Percentiles rank a stretch among this genome's conserved stretches.
Evolutionary conservation across 1,139 yeast genomes (phyloP).

Genomic region (Saccharomyces pastorianus): DNA sequence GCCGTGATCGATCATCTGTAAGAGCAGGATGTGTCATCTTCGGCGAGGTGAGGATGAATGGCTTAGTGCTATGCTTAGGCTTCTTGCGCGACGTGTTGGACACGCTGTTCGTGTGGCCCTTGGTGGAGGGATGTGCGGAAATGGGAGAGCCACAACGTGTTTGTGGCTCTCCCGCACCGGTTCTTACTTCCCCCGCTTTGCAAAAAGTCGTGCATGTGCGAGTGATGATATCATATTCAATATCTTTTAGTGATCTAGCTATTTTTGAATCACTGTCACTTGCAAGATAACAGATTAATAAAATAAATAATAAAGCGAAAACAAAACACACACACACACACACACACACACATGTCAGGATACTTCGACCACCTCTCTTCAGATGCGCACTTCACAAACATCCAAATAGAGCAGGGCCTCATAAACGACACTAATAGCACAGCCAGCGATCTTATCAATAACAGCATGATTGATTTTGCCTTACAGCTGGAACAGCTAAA

Average conservation of each 20-base stretch:
- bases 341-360: not conserved
- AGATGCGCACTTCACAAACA: not conserved
- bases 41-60: not conserved
- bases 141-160: not conserved
- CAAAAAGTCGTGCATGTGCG: not conserved
- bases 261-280: not conserved
- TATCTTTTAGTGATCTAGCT: not conserved
- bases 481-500: not conserved
- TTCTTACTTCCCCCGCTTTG: not conserved
- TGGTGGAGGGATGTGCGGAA: not conserved
- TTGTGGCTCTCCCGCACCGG: not conserved
- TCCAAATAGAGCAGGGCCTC: not conserved
- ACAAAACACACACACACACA: too few relatives aligned
- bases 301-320: not conserved
- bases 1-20: not conserved
- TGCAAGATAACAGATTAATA: not conserved
- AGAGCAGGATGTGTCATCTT: not conserved
- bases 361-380: not conserved
- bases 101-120: not conserved
- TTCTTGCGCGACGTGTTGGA: not conserved
- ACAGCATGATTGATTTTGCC: not conserved
- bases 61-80: not conserved
- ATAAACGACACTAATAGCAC: not conserved
- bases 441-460: not conserved
- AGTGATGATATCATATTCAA: not conserved